phyloP scores from a whole-genome alignment of 129 eudicot genomes.

The Oenanthe sinensis region DNA sequence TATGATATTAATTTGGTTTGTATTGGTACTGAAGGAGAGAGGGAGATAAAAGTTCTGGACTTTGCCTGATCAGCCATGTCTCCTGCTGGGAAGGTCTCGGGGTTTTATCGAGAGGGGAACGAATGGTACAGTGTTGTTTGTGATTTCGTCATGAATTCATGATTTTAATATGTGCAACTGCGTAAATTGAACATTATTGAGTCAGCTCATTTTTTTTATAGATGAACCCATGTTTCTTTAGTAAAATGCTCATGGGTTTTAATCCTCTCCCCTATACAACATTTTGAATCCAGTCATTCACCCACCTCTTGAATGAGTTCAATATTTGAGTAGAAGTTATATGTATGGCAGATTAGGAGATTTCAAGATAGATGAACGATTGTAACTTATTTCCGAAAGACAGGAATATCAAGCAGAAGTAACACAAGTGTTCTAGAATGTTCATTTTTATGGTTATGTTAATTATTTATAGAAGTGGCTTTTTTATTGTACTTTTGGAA shows the following conservation, averaged over 20 bases:
- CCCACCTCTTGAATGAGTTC: not conserved
- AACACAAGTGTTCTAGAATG: not conserved
- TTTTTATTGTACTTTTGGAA: not conserved
- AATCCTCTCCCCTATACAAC: not conserved
- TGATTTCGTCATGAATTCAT: not conserved
- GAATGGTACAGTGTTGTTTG: constrained; percentile 8
- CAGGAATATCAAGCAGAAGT: not conserved
- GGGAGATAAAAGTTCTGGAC: constrained; percentile 4
- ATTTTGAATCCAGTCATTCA: not conserved
- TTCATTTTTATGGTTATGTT: not conserved
- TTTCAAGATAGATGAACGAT: not conserved
- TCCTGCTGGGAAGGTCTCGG: constrained; percentile 8
- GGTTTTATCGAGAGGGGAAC: constrained; percentile 11
- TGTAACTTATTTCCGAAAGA: not conserved
- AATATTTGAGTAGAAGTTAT: not conserved
- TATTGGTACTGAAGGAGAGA: constrained; percentile 17
- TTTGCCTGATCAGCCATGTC: constrained; percentile 13
- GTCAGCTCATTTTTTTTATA: not conserved
- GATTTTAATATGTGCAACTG: not conserved
- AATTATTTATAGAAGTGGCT: not conserved
- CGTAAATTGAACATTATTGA: not conserved
- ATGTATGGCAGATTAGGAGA: not conserved
- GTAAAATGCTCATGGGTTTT: not conserved
- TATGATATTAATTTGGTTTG: constrained; percentile 20
- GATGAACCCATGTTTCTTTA: not conserved